A percentile compares a stretch with the other conserved stretches of the same genome.
Conservation (phyloP, 148 eudicot species). For the Polygonum maritimum region DNA sequence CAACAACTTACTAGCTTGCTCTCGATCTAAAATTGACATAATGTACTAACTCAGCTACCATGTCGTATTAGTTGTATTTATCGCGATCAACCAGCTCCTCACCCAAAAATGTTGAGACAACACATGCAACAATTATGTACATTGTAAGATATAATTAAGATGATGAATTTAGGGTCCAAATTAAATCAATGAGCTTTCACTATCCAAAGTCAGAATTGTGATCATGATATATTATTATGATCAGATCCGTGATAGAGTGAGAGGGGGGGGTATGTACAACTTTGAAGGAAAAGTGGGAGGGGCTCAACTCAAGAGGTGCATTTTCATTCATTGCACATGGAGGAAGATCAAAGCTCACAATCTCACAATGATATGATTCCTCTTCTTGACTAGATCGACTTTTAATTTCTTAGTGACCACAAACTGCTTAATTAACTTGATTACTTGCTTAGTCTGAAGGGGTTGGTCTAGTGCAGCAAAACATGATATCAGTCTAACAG, state of each 20-base stretch:
- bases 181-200: not conserved
- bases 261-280: not conserved
- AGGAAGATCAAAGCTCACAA: not conserved
- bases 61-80: too few relatives aligned
- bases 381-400: not conserved
- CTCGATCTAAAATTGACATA: too few relatives aligned
- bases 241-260: not conserved
- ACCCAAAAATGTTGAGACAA: too few relatives aligned
- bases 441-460: too few relatives aligned
- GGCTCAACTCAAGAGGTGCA: not conserved
- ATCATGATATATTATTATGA: not conserved
- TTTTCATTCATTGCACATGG: slow-evolving; percentile 2
- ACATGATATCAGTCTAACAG: too few relatives aligned
- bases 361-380: not conserved
- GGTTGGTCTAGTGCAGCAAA: too few relatives aligned
- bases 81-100: too few relatives aligned
- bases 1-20: too few relatives aligned
- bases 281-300: not conserved
- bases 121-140: too few relatives aligned
- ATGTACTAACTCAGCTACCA: too few relatives aligned
- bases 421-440: not conserved
- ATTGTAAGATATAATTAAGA: too few relatives aligned
- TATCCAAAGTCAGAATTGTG: not conserved
- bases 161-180: not conserved
- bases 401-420: not conserved